Evolutionary conservation across 23 red algal species (phyloP).

Genomic region (Gracilaria gracilis): DNA sequence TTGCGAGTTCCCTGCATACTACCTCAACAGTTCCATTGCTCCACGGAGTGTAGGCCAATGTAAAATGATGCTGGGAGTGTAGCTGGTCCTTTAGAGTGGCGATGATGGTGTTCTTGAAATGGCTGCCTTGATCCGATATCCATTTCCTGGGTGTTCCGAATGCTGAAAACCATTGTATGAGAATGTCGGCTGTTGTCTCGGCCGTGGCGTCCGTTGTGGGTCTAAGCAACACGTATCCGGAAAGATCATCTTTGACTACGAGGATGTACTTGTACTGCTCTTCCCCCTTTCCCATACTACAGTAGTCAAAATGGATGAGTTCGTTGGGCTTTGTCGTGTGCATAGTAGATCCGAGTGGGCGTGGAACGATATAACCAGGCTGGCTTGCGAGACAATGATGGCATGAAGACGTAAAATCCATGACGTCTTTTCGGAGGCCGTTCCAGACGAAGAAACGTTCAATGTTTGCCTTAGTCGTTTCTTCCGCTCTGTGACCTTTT

Average conservation of each 20-base stretch:
- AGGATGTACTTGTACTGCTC: neutral
- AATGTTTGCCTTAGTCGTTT: neutral
- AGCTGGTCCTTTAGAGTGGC: neutral
- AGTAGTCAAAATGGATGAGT: constrained; percentile 17
- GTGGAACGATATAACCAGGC: neutral
- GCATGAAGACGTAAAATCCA: neutral
- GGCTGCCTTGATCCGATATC: constrained; percentile 28
- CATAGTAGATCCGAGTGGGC: neutral
- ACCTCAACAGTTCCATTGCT: too few relatives aligned
- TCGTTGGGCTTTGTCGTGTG: neutral
- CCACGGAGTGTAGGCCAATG: constrained; percentile 40
- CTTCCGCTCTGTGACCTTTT: neutral
- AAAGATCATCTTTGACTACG: neutral
- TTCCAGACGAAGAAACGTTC: neutral
- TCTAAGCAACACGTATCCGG: constrained; percentile 8
- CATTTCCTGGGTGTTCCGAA: neutral
- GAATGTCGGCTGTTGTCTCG: neutral
- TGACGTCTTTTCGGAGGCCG: neutral
- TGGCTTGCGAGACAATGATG: neutral
- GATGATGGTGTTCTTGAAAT: constrained; percentile 33
- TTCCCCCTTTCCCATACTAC: neutral
- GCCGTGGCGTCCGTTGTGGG: neutral
- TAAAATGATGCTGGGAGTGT: constrained; percentile 33
- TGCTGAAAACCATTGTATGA: constrained; percentile 6
- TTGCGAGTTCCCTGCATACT: constrained; percentile 11